Evolutionary conservation across 805 yeast genomes (phyloP).

Genomic region (Gaillardinia entomophila): DNA sequence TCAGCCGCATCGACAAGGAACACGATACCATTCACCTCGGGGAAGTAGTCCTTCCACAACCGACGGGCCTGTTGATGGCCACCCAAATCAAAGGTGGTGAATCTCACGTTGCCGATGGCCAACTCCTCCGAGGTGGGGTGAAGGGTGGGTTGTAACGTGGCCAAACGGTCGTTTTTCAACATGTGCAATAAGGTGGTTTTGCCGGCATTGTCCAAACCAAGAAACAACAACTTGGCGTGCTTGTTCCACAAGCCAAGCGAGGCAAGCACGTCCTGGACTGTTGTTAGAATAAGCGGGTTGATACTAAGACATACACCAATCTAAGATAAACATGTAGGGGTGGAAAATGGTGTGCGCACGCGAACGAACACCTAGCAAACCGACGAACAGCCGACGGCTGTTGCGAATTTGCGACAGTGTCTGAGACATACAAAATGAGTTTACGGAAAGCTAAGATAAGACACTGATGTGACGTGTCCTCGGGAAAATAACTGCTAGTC

Average conservation of each 20-base stretch:
- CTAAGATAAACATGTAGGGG: not conserved
- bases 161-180: conserved; percentile 87
- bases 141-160: conserved; percentile 94
- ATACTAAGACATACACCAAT: not conserved
- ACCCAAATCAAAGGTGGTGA: conserved; percentile 97
- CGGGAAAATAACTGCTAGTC: too few species aligned
- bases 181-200: conserved; percentile 42
- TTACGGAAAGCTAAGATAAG: too few species aligned
- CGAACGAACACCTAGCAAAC: too few species aligned
- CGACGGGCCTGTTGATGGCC: conserved; percentile 99
- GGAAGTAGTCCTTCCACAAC: conserved; percentile 98
- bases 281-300: not conserved
- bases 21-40: conserved; percentile 97
- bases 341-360: too few species aligned
- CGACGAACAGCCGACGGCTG: too few species aligned
- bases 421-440: too few species aligned
- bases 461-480: too few species aligned
- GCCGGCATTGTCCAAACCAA: conserved; percentile 45
- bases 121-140: conserved; percentile 99
- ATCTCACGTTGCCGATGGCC: conserved; percentile 92
- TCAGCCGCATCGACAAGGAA: conserved; percentile 97
- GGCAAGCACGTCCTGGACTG: conserved; percentile 42
- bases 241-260: conserved; percentile 45
- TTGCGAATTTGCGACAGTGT: too few species aligned
- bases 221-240: conserved; percentile 42